These are phyloP conservation scores for Huiozyma naganishii DNA, from an alignment of 805 yeast genomes.

Conservation along the genomic window DNA sequence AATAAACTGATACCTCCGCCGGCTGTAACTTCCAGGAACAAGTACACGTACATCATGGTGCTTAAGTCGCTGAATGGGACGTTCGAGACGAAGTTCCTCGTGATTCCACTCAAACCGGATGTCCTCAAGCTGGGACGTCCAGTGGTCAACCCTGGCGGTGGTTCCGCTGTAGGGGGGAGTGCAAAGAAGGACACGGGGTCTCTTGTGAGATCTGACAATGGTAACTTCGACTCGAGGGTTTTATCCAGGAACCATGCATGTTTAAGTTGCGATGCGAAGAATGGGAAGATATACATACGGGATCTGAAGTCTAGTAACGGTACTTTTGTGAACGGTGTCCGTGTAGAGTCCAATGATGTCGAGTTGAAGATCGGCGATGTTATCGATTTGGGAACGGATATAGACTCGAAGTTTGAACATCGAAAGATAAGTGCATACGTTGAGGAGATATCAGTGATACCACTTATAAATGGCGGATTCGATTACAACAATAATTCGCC, in stretches of 20 bases:
- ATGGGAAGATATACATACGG: slow-evolving; percentile 60
- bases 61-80: slow-evolving; percentile 71
- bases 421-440: slow-evolving; percentile 78
- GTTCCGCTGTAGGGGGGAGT: slow-evolving; percentile 4
- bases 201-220: slow-evolving; percentile 59
- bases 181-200: slow-evolving; percentile 10
- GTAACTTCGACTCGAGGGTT: slow-evolving; percentile 89
- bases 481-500: slow-evolving; percentile 1
- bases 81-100: slow-evolving; percentile 66
- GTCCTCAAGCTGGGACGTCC: slow-evolving; percentile 86
- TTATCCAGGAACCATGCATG: slow-evolving; percentile 91
- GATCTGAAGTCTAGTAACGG: slow-evolving; percentile 93
- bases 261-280: slow-evolving; percentile 54
- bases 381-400: slow-evolving; percentile 91
- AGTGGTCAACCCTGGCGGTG: slow-evolving; percentile 31
- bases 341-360: slow-evolving; percentile 45
- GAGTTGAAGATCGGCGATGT: slow-evolving; percentile 70
- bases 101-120: slow-evolving; percentile 74
- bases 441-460: slow-evolving; percentile 53
- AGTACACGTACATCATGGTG: slow-evolving; percentile 49
- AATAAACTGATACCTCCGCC: slow-evolving; percentile 4
- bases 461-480: slow-evolving; percentile 24
- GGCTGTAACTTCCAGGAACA: slow-evolving; percentile 14
- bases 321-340: slow-evolving; percentile 72
- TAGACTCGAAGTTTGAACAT: slow-evolving; percentile 54